Percentiles rank a stretch among this genome's conserved stretches.
Evolutionary conservation across 116 monocot species (phyloP).

Genomic region (Trichopus zeylanicus): DNA sequence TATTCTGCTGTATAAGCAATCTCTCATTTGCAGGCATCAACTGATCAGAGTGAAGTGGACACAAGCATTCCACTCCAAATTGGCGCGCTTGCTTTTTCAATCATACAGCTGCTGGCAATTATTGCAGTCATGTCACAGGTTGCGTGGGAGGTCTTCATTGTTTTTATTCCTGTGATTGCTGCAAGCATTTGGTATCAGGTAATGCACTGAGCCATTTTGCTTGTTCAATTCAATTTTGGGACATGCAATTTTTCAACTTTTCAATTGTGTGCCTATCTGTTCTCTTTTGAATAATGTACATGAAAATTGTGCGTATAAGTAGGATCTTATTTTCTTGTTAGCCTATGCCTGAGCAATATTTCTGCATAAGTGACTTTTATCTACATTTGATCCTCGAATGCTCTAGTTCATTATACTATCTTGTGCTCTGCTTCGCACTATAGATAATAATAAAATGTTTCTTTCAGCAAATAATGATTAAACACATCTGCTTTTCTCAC

Average conservation of each 20-base stretch:
- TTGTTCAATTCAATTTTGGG: background rate
- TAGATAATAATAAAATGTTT: no score
- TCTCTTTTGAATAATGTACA: background rate
- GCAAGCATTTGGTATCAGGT: slow-evolving; percentile 70
- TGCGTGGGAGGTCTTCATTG: slow-evolving; percentile 42
- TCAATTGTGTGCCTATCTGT: background rate
- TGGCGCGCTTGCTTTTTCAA: slow-evolving; percentile 32
- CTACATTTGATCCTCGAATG: no score
- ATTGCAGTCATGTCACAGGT: slow-evolving; percentile 72
- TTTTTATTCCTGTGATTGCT: slow-evolving; percentile 48
- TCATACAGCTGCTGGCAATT: slow-evolving; percentile 45
- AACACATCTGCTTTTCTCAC: no score
- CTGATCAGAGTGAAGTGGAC: slow-evolving; percentile 52
- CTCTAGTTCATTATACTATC: no score
- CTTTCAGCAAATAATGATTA: no score
- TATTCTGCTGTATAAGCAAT: background rate
- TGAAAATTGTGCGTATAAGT: no score
- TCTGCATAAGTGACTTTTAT: no score
- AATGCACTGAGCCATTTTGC: background rate
- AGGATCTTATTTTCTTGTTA: no score
- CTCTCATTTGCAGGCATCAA: slow-evolving; percentile 33
- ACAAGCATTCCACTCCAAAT: slow-evolving; percentile 27
- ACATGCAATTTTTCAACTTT: no score
- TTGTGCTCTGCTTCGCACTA: no score
- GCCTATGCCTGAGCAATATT: no score